Evolutionary conservation across 2,329 filamentous ascomycete species (phyloP).

Genomic region (Sclerotinia nivalis): DNA sequence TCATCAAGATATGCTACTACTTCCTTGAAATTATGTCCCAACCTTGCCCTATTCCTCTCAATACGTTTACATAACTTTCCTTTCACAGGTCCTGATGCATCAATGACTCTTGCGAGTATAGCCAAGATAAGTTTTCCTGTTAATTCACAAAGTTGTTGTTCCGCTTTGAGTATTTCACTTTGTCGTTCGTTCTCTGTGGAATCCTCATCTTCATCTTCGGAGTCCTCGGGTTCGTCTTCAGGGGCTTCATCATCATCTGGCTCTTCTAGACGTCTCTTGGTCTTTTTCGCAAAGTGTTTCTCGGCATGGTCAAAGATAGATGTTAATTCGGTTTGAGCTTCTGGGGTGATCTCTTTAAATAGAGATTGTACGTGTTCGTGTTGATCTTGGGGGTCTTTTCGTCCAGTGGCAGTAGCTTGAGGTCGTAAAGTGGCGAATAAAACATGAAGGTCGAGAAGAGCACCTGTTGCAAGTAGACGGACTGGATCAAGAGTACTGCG

Average conservation of each 20-base stretch:
- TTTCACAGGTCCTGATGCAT: conserved; percentile 58
- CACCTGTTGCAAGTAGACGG: conserved; percentile 72
- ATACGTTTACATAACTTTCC: conserved; percentile 70
- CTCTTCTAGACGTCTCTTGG: conserved; percentile 61
- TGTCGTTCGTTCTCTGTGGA: conserved; percentile 59
- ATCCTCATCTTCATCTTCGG: conserved; percentile 56
- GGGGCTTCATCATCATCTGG: conserved; percentile 74
- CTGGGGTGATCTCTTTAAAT: conserved; percentile 66
- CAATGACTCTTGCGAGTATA: conserved; percentile 73
- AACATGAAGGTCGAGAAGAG: conserved; percentile 78
- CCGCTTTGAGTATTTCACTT: conserved; percentile 70
- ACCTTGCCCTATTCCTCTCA: conserved; percentile 72
- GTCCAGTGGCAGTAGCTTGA: conserved; percentile 42
- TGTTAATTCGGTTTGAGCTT: conserved; percentile 65
- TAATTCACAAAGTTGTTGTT: conserved; percentile 83
- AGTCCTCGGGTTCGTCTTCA: conserved; percentile 64
- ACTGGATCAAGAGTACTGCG: conserved; percentile 73
- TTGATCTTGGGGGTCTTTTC: conserved; percentile 46
- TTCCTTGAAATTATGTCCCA: conserved; percentile 85
- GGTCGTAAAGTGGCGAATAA: conserved; percentile 73
- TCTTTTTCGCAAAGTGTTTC: conserved; percentile 72
- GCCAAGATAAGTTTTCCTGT: conserved; percentile 82
- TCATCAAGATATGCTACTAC: conserved; percentile 79
- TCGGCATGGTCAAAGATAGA: conserved; percentile 78
- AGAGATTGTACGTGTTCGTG: conserved; percentile 60